Base-by-base conservation (phyloP, 2,329 filamentous ascomycete genomes). In the Fusarium drepaniforme region DNA sequence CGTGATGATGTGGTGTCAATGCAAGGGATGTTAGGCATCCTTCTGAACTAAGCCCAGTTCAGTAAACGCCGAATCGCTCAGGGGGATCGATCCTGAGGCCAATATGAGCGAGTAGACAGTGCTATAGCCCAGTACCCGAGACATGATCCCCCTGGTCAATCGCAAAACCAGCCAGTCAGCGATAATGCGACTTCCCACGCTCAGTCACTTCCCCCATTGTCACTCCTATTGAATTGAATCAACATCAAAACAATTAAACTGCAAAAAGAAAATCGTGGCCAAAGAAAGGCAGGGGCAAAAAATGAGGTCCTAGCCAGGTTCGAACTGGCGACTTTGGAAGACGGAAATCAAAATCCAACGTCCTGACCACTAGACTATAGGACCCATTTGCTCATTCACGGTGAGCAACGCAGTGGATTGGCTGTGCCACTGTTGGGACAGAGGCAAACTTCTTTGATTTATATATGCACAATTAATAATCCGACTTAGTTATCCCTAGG, bases 281-380 rank as follows among this genome's bases (percentile, higher is more conserved):
- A 16, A 46, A 15, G 7, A 13, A 0, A 8, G 23, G 42, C 7
- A 23, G 5, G 2, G 25, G 11, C 28, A 60, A 60, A 40, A 40
- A 60, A 23, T 30, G 16, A 60, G 57, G 57, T 60, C 57, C 57
- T 60, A 40, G 57, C 57, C 35, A 60, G 57, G 57, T 60, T 40
- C 57, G 35, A 60, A 60, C 57, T 60, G 21, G 57, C 57, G 57
- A 60, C 57, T 60, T 40, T 25, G 35, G 57, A 60, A 60, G 23
- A 7, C 12, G 11, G 23, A 6, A 30, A 57, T 57, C 53, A 57
- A 57, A 57, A 57, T 57, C 53, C 53, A 23, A 57, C 53, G 53
- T 58, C 53, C 53, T 58, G 21, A 58, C 53, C 53, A 58, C 53
- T 58, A 58, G 53, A 58, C 53, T 58, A 58, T 58, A 58, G 53